phyloP scores from a whole-genome alignment of 176 grass and related monocot species.

The Pharus latifolius region DNA sequence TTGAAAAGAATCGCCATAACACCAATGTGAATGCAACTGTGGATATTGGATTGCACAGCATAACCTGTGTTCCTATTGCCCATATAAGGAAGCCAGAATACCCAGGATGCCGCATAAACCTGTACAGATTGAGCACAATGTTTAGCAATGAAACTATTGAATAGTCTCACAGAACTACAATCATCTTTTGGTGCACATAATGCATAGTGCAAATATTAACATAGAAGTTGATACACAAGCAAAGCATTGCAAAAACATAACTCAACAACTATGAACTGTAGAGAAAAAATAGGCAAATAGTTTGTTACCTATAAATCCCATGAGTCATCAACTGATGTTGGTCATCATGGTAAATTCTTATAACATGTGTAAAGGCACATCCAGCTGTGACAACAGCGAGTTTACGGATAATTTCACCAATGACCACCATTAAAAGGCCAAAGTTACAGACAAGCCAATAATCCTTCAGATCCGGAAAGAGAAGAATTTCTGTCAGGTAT shows the following conservation, averaged over 20 bases:
- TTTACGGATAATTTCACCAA: slow-evolving; percentile 85
- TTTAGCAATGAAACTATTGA: neutral
- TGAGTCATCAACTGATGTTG: slow-evolving; percentile 77
- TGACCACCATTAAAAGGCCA: slow-evolving; percentile 68
- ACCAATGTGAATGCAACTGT: slow-evolving; percentile 41
- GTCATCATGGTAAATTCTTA: slow-evolving; percentile 61
- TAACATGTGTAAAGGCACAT: slow-evolving; percentile 60
- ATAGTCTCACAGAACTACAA: neutral
- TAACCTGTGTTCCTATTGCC: slow-evolving; percentile 88
- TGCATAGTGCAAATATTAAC: neutral
- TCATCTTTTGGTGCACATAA: neutral
- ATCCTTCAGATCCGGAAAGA: slow-evolving; percentile 67
- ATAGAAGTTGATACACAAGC: neutral
- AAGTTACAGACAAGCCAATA: slow-evolving; percentile 56
- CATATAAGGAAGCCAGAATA: slow-evolving; percentile 87
- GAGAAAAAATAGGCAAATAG: neutral
- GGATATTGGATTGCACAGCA: slow-evolving; percentile 89
- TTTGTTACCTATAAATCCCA: slow-evolving; percentile 75
- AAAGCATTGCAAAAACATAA: neutral
- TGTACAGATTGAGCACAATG: slow-evolving; percentile 26
- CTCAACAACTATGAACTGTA: neutral
- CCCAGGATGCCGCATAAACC: slow-evolving; percentile 83
- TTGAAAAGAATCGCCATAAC: slow-evolving; percentile 75
- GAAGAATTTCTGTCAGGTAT: slow-evolving; percentile 57
- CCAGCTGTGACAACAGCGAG: slow-evolving; percentile 71